Base-by-base conservation (phyloP, 345 rosid species). In the Syzygium jambos region DNA sequence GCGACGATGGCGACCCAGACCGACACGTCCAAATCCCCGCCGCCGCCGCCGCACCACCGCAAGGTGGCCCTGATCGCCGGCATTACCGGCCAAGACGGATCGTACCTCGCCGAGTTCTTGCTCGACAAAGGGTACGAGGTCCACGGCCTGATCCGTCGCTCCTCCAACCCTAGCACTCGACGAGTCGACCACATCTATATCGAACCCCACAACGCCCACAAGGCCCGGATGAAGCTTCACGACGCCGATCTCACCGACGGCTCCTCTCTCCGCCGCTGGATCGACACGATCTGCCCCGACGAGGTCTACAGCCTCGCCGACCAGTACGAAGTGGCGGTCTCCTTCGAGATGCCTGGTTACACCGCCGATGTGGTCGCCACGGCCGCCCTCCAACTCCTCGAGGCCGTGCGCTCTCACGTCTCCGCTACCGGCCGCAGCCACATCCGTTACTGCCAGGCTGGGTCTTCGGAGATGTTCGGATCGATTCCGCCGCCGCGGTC, bases 281-380 rank as follows among this genome's bases (percentile, higher is more conserved):
- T 41, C 43, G 43, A 41, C 43, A 41, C 94, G 21, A 95, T 97
- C 90, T 88, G 54, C 86, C 98, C 98, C 11, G 96, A 97, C 86
- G 98, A 97, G 94, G 98, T 97, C 59, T 97, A 97, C 92, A 97
- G 95, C 56, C 95, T 97, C 49, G 99, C 98, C 22, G 99, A 98
- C 51, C 99, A 97, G 86, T 96, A 98, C 8, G 98, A 97, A 84
- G 99, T 96, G 5, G 99, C 98, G 2, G 99, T 97, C 85, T 96
- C 99, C 57, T 97, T 97, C 83, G 98, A 97, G 93, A 95, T 97
- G 91, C 99, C 99, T 22, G 98, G 96, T 88, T 97, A 97, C 90
- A 96, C 99, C 0, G 98, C 98, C 41, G 99, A 97, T n/a, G 98
- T 97, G 16, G 98, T 97, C 10, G 99, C 98, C 83, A 97, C 99